Evolutionary conservation across 1,139 yeast species (phyloP).

Genomic region (Suhomyces maxii): DNA sequence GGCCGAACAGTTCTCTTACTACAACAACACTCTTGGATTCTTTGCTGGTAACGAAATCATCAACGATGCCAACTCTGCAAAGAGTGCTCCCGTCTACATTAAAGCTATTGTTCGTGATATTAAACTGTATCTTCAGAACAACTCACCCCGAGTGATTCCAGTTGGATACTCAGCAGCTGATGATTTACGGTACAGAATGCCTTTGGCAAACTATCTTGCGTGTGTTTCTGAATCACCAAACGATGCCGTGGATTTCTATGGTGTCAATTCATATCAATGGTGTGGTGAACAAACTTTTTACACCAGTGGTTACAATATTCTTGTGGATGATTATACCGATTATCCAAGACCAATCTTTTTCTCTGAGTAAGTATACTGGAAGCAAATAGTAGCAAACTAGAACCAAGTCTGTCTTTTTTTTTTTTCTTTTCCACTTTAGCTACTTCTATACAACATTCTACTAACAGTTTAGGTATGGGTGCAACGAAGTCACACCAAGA

Average conservation of each 20-base stretch:
- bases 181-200: slow-evolving; percentile 70
- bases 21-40: slow-evolving; percentile 87
- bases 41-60: slow-evolving; percentile 94
- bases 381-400: background rate
- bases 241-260: slow-evolving; percentile 84
- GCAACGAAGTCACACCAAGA: slow-evolving; percentile 83
- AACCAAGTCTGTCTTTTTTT: too few relatives aligned
- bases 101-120: slow-evolving; percentile 81
- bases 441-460: slow-evolving; percentile 3
- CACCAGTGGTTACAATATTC: slow-evolving; percentile 75
- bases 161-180: slow-evolving; percentile 98
- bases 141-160: slow-evolving; percentile 70
- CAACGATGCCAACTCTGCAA: slow-evolving; percentile 78
- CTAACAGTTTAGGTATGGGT: slow-evolving; percentile 52
- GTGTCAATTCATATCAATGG: slow-evolving; percentile 96
- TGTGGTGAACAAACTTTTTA: slow-evolving; percentile 87
- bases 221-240: slow-evolving; percentile 61
- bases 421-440: too few relatives aligned
- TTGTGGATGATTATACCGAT: slow-evolving; percentile 68
- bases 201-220: slow-evolving; percentile 78
- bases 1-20: slow-evolving; percentile 77
- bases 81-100: slow-evolving; percentile 63
- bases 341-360: slow-evolving; percentile 80
- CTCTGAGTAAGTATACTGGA: slow-evolving; percentile 60
- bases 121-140: slow-evolving; percentile 61